Conservation (phyloP, 2,329 filamentous ascomycete species). For the Aspergillus awamori region DNA sequence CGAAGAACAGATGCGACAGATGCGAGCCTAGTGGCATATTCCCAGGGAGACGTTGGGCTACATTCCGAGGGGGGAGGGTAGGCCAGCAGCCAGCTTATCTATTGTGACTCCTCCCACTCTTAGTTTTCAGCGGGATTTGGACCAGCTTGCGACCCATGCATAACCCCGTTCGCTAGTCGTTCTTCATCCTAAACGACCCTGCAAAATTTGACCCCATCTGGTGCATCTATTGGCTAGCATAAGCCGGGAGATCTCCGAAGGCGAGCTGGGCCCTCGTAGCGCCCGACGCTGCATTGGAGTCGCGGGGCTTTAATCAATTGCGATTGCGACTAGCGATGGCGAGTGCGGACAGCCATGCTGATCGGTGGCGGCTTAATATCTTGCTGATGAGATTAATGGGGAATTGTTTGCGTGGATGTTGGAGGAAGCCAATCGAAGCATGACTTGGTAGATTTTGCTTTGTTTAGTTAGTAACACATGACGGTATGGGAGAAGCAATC, state of each 20-base stretch:
- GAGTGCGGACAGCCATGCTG: not conserved
- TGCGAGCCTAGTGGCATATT: not conserved
- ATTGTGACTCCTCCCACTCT: not conserved
- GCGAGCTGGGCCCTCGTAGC: not conserved
- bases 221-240: too few relatives aligned
- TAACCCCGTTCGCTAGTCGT: not conserved
- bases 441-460: too few relatives aligned
- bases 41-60: not conserved
- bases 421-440: too few relatives aligned
- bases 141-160: not conserved
- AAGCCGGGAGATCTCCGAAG: not conserved
- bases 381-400: too few relatives aligned
- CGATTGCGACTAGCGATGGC: not conserved
- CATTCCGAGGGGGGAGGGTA: not conserved
- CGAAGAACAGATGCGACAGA: not conserved
- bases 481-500: too few relatives aligned
- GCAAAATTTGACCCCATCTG: too few relatives aligned
- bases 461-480: too few relatives aligned
- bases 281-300: not conserved
- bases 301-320: not conserved
- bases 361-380: not conserved
- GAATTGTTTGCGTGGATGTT: too few relatives aligned
- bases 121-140: not conserved
- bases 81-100: not conserved
- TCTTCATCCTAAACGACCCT: not conserved